Conservation (phyloP, 179 eudicot species). For the Nepenthes alata region DNA sequence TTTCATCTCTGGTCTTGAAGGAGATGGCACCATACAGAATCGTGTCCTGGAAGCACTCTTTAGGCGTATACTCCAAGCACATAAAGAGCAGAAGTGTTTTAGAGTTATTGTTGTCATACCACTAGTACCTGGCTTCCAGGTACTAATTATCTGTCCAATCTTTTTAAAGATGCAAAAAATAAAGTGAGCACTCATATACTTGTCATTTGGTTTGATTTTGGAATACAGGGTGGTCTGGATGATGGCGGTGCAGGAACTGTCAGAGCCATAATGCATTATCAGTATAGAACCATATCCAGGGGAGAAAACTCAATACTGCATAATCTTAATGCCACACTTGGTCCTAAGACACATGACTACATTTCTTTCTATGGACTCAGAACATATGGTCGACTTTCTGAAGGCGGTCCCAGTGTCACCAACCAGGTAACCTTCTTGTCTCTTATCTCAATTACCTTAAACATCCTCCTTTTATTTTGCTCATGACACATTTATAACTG, state of each 20-base stretch:
- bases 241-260: conserved; percentile 97
- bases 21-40: conserved; percentile 62
- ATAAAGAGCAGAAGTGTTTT: conserved; percentile 63
- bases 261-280: conserved; percentile 97
- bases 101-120: conserved; percentile 89
- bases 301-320: conserved; percentile 70
- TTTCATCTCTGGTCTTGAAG: conserved; percentile 93
- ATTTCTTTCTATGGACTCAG: conserved; percentile 94
- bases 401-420: conserved; percentile 77
- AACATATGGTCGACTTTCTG: conserved; percentile 70
- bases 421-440: conserved; percentile 52
- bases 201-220: conserved; percentile 13
- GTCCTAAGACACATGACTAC: conserved; percentile 64
- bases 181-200: not conserved
- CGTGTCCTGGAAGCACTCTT: conserved; percentile 76
- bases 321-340: conserved; percentile 56
- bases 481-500: too few relatives aligned
- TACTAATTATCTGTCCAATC: conserved; percentile 11
- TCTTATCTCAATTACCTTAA: not conserved
- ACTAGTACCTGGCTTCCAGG: conserved; percentile 97
- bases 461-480: too few relatives aligned
- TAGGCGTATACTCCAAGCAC: conserved; percentile 68
- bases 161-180: not conserved
- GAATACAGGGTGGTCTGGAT: conserved; percentile 82
- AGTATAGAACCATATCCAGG: conserved; percentile 89